Conservation (phyloP, 2,329 filamentous ascomycete species). For the Aspergillus sp. region DNA sequence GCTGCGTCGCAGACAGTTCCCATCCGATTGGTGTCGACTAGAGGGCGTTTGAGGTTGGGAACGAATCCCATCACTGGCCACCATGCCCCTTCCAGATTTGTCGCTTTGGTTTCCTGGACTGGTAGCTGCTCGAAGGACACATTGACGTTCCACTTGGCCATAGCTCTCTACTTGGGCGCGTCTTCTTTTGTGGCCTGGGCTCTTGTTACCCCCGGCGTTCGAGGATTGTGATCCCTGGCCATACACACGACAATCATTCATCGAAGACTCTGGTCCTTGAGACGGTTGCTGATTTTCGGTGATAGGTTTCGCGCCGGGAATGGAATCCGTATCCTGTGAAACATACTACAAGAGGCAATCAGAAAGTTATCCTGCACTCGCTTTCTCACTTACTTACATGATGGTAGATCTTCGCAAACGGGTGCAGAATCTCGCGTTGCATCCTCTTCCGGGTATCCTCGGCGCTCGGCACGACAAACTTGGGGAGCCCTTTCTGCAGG, state of each 20-base stretch:
- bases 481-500: conserved; percentile 21
- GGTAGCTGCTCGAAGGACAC: background rate
- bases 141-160: background rate
- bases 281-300: background rate
- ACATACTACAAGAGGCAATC: background rate
- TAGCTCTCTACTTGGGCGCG: background rate
- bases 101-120: background rate
- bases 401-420: conserved; percentile 26
- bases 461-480: conserved; percentile 17
- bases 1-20: conserved; percentile 10
- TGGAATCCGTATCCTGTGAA: background rate
- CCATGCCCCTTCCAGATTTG: background rate
- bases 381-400: conserved; percentile 16
- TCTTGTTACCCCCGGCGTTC: background rate
- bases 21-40: background rate
- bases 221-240: background rate
- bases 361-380: background rate
- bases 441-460: conserved; percentile 15
- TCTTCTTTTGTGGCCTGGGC: background rate
- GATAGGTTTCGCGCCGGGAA: background rate
- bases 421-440: conserved; percentile 23
- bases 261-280: background rate
- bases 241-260: background rate
- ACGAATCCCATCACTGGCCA: background rate
- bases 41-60: conserved; percentile 1